A percentile compares a stretch with the other conserved stretches of the same genome.
Conservation (phyloP, 352 stramenopile species). For the Blastocystis sp. region DNA sequence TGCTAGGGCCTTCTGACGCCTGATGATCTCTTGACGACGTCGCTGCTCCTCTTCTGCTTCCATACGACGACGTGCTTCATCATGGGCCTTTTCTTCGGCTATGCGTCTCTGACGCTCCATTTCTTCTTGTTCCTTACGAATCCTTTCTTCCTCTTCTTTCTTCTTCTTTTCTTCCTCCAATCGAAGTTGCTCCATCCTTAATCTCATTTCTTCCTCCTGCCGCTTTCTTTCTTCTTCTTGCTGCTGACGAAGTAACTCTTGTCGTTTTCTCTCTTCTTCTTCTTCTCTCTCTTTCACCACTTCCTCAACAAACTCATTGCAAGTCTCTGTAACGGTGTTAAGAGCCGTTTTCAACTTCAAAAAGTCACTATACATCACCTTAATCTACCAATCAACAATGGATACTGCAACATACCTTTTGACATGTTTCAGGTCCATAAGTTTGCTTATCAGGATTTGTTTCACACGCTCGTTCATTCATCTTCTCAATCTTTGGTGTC, state of each 20-base stretch:
- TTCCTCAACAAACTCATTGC: not conserved
- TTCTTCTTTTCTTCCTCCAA: not conserved
- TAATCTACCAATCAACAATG: constrained; percentile 8
- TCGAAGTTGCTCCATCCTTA: not conserved
- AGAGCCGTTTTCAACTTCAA: not conserved
- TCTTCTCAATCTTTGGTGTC: constrained; percentile 41
- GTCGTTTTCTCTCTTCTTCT: not conserved
- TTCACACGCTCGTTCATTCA: constrained; percentile 43
- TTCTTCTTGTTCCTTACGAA: not conserved
- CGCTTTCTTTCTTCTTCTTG: constrained; percentile 4
- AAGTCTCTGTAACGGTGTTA: not conserved
- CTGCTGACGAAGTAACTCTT: not conserved
- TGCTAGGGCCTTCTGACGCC: not conserved
- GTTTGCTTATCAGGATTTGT: constrained; percentile 17
- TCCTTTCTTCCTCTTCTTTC: constrained; percentile 5
- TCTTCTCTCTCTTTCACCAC: not conserved
- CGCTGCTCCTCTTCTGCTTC: constrained; percentile 43
- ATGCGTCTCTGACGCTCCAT: not conserved
- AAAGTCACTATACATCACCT: constrained; percentile 1
- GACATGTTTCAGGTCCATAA: constrained; percentile 48
- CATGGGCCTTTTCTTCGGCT: not conserved
- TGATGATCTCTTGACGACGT: not conserved
- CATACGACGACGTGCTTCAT: not conserved
- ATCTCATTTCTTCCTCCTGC: constrained; percentile 32
- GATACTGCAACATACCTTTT: not conserved